Evolutionary conservation across 129 eudicot species (phyloP).

Genomic region (Flaveria linearis): DNA sequence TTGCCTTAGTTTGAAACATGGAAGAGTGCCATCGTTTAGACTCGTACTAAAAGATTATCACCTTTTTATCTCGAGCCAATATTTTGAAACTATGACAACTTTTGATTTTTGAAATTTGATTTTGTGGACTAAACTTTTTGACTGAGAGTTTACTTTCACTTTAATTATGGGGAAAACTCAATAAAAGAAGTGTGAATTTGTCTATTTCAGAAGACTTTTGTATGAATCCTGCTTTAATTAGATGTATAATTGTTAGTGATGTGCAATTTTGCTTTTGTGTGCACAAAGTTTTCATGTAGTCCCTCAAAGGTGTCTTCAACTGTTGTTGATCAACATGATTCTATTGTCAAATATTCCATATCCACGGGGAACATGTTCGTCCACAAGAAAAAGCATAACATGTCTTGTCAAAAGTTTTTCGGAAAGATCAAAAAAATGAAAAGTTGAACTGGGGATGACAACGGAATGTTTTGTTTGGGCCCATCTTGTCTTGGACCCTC

Average conservation of each 20-base stretch:
- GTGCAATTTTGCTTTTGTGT: slow-evolving; percentile 3
- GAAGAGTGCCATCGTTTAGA: too few relatives aligned
- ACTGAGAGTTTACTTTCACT: slow-evolving; percentile 4
- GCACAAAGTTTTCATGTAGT: slow-evolving; percentile 24
- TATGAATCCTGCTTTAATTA: slow-evolving; percentile 2
- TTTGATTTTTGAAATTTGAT: not conserved
- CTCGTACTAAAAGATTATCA: too few relatives aligned
- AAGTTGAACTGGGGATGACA: not conserved
- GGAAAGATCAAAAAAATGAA: not conserved
- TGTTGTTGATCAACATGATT: slow-evolving; percentile 17
- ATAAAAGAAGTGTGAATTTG: not conserved
- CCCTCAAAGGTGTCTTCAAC: slow-evolving; percentile 17
- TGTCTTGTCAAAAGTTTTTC: not conserved
- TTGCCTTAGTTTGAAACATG: not conserved
- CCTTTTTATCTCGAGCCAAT: too few relatives aligned
- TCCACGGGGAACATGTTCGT: slow-evolving; percentile 17
- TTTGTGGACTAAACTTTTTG: slow-evolving; percentile 17
- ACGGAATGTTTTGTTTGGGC: not conserved
- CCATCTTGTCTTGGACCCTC: not conserved
- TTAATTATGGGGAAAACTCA: not conserved
- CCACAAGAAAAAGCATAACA: not conserved
- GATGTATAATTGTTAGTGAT: slow-evolving; percentile 10
- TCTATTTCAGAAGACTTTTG: not conserved
- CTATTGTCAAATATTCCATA: not conserved
- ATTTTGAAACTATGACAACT: too few relatives aligned